Conservation (phyloP, 75 land plant species). For the Pinus tabuliformis region DNA sequence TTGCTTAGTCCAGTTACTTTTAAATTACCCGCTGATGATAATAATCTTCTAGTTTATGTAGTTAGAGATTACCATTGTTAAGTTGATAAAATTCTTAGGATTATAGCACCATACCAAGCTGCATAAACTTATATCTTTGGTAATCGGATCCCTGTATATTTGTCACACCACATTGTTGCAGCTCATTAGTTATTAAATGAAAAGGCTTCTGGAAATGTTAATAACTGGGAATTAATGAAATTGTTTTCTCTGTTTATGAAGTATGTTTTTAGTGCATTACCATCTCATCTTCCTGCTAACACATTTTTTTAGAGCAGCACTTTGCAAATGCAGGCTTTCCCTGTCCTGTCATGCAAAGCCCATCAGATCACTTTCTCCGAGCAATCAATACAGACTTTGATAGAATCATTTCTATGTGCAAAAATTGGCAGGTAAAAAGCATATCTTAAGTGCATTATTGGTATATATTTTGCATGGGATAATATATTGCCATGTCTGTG, state of each 20-base stretch:
- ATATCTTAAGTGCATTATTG: background rate
- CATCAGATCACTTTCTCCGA: slow-evolving; percentile 46
- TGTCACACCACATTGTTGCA: background rate
- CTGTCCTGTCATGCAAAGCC: slow-evolving; percentile 42
- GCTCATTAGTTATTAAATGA: too few relatives aligned
- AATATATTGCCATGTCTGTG: background rate
- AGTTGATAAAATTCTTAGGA: too few relatives aligned
- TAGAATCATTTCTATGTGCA: slow-evolving; percentile 25
- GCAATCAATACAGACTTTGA: slow-evolving; percentile 53
- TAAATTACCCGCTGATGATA: background rate
- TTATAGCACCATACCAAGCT: background rate
- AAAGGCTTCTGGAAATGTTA: background rate
- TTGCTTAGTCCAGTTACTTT: background rate
- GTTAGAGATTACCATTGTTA: background rate
- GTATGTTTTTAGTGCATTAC: background rate
- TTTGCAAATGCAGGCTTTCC: slow-evolving; percentile 40
- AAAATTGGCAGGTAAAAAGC: slow-evolving; percentile 15
- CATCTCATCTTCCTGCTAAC: background rate
- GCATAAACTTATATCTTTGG: background rate
- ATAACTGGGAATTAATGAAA: background rate
- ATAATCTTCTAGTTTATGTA: background rate
- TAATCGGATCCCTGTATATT: background rate
- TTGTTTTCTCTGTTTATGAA: background rate
- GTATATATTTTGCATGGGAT: background rate
- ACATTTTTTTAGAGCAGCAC: slow-evolving; percentile 18